A percentile compares a stretch with the other conserved stretches of the same genome.
Evolutionary conservation across 2,329 filamentous ascomycete species (phyloP).

Genomic region (Penicillium sp.): DNA sequence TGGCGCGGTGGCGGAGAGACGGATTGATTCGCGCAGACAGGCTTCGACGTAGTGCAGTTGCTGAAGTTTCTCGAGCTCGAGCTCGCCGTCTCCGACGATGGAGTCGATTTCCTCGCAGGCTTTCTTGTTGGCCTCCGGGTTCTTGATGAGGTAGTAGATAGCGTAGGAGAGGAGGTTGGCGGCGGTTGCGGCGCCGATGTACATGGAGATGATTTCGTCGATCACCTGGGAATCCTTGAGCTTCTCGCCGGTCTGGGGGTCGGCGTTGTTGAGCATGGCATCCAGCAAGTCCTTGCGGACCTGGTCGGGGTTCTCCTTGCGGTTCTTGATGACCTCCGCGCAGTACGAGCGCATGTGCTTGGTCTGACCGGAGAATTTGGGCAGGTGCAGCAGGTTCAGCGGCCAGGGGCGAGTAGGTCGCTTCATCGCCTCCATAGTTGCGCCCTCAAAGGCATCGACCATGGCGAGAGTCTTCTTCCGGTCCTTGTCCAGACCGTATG

Average conservation of each 20-base stretch:
- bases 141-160: constrained; percentile 67
- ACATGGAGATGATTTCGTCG: constrained; percentile 71
- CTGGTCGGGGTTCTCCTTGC: constrained; percentile 58
- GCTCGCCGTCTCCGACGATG: constrained; percentile 24
- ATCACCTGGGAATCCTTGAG: constrained; percentile 65
- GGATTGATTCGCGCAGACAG: constrained; percentile 66
- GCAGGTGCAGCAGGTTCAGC: constrained; percentile 58
- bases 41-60: constrained; percentile 65
- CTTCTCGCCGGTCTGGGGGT: constrained; percentile 63
- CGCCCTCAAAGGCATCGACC: constrained; percentile 58
- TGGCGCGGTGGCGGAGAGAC: constrained; percentile 63
- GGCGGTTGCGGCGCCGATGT: constrained; percentile 70
- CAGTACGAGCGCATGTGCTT: constrained; percentile 60
- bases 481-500: constrained; percentile 48
- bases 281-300: constrained; percentile 64
- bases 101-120: constrained; percentile 70
- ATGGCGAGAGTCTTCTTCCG: neutral
- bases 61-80: constrained; percentile 19
- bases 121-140: constrained; percentile 62
- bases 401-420: constrained; percentile 57
- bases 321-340: constrained; percentile 60
- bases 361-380: constrained; percentile 60
- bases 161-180: constrained; percentile 68
- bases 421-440: constrained; percentile 61
- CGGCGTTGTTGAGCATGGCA: constrained; percentile 61